A percentile compares a stretch with the other conserved stretches of the same genome.
Evolutionary conservation across 352 stramenopile species (phyloP).

Genomic region (Saprolegnia diclina): DNA sequence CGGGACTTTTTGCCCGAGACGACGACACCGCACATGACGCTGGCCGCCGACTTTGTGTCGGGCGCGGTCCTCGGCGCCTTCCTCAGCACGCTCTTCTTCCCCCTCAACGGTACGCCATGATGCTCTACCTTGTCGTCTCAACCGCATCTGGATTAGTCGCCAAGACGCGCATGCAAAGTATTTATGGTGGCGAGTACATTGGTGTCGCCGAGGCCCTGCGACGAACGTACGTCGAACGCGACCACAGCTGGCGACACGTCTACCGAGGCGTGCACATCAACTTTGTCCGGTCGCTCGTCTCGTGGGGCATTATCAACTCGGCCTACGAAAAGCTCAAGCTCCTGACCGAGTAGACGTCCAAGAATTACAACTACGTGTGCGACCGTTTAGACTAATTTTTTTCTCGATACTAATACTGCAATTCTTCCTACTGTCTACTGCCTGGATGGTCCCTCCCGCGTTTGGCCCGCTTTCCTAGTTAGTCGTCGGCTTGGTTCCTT

Average conservation of each 20-base stretch:
- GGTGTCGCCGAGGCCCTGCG: conserved; percentile 46
- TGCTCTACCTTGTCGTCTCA: conserved; percentile 11
- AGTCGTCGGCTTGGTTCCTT: too few species aligned
- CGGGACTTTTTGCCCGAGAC: conserved; percentile 51
- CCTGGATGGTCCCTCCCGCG: too few species aligned
- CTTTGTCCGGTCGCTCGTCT: conserved; percentile 80
- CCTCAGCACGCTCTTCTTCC: conserved; percentile 81
- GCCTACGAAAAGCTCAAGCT: conserved; percentile 83
- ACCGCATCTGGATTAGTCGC: conserved; percentile 40
- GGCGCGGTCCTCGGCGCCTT: conserved; percentile 73
- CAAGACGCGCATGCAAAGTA: conserved; percentile 75
- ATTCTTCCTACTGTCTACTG: too few species aligned
- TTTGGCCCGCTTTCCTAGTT: too few species aligned
- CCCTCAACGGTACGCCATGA: conserved; percentile 57
- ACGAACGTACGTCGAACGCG: conserved; percentile 70
- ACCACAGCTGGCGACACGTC: conserved; percentile 46
- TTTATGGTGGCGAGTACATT: conserved; percentile 61
- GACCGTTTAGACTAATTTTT: too few species aligned
- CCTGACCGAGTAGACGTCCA: conserved; percentile 2
- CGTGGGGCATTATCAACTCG: conserved; percentile 88
- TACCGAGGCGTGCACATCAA: conserved; percentile 87
- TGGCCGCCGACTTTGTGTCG: conserved; percentile 80
- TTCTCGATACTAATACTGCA: too few species aligned
- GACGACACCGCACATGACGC: conserved; percentile 37
- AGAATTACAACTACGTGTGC: not conserved